Base-by-base conservation (phyloP, 2,329 filamentous ascomycete genomes). In the Endoconidiophora polonica region DNA sequence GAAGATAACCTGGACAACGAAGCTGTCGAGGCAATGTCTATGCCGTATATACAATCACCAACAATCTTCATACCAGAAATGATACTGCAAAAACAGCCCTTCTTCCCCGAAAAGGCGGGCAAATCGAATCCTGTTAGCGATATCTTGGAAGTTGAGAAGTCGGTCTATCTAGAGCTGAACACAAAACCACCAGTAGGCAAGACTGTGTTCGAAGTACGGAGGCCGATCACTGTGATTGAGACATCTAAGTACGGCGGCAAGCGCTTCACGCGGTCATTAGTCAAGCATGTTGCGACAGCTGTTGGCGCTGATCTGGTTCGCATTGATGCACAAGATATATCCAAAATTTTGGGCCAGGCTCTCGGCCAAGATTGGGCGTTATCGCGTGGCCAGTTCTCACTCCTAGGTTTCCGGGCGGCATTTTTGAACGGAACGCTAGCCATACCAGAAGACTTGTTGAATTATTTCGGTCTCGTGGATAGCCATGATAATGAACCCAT, bases 311-410 rank as follows among this genome's bases (percentile, higher is more conserved):
- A 90, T 56, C 59, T 90, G 2, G 65, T 91, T 29, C 72, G 75
- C 18, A 60, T 93, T 9, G 75, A 80, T 58, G 77, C 84, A 1
- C 74, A 79, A 54, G 80, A 83, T 58, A 65, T 93, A 48, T 81
- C 81, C 2, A 71, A 80, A 46, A 66, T 91, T 23, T 71, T 81
- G 0, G 81, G 80, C 2, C 71, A 76, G 41, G 86, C 87, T 57
- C 63, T 88, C 7, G 81, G 80, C 3, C 77, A 83, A 58, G 70
- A 74, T 53, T 68, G 65, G 62, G 65, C 66, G 3, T 69, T 67
- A 44, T 64, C 65, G 2, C 60, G 69, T 10, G 71, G 74, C 1
- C 61, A 66, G 18, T 62, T 75, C 9, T 71, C 75, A 2, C 68
- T 71, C 56, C 62, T 81, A 44, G 75, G 73, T 2, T 81, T 78